phyloP scores from a whole-genome alignment of 768 basidiomycete species.

The Lactarius psammicola region DNA sequence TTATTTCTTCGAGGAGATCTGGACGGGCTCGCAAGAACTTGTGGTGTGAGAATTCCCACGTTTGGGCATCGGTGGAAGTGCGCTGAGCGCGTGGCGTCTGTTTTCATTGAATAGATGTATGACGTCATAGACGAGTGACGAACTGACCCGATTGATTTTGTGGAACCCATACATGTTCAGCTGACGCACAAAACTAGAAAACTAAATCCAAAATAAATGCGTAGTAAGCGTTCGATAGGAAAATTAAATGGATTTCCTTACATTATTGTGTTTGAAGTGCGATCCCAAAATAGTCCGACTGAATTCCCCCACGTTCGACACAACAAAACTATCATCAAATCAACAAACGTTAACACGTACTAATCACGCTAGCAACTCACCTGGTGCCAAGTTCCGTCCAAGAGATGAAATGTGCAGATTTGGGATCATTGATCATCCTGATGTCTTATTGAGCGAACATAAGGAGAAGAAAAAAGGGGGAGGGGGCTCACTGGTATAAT shows the following conservation, averaged over 20 bases:
- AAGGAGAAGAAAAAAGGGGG: conserved; percentile 1
- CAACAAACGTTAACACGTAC: background rate
- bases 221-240: background rate
- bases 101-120: background rate
- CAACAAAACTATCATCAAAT: conserved; percentile 57
- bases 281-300: conserved; percentile 79
- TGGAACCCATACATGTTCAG: conserved; percentile 97
- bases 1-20: conserved; percentile 82
- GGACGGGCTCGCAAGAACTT: conserved; percentile 80
- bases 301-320: conserved; percentile 84
- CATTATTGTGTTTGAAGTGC: conserved; percentile 91
- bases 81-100: conserved; percentile 82
- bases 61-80: conserved; percentile 76
- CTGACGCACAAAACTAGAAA: conserved; percentile 92
- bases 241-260: conserved; percentile 36
- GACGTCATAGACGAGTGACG: conserved; percentile 6
- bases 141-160: conserved; percentile 81
- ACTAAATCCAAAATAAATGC: conserved; percentile 45
- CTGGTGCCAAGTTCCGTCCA: conserved; percentile 83
- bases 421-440: conserved; percentile 85
- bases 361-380: conserved; percentile 31
- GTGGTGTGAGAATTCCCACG: conserved; percentile 87
- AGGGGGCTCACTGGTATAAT: conserved; percentile 68
- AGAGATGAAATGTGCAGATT: conserved; percentile 73
- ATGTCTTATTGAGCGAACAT: background rate